Conservation (phyloP, 2,329 filamentous ascomycete genomes). For the Colletotrichum godetiae region DNA sequence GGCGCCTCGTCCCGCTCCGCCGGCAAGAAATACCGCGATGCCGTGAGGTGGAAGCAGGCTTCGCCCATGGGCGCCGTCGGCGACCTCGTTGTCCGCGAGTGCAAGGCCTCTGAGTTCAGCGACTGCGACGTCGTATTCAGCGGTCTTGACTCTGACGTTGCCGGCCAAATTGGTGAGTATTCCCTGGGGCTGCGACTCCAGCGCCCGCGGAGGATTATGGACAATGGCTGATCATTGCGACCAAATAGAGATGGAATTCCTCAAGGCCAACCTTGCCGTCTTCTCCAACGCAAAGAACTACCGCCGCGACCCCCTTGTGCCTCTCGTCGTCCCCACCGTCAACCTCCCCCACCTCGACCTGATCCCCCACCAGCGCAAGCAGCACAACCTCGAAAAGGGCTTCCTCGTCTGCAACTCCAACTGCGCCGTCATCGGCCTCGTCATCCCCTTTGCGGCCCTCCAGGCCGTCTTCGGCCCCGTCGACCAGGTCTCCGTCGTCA, state of each 20-base stretch:
- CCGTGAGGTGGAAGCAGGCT: conserved; percentile 94
- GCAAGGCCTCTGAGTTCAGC: conserved; percentile 82
- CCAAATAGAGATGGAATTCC: conserved; percentile 85
- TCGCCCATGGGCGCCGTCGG: conserved; percentile 83
- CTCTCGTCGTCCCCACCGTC: conserved; percentile 93
- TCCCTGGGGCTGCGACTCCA: neutral
- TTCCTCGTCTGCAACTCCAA: conserved; percentile 99
- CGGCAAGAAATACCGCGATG: conserved; percentile 94
- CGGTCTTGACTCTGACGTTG: conserved; percentile 91
- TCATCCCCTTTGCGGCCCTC: conserved; percentile 93
- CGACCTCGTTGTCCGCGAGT: conserved; percentile 86
- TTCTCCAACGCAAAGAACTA: conserved; percentile 99
- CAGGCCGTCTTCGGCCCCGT: conserved; percentile 88
- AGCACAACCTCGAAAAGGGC: conserved; percentile 80
- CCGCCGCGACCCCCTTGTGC: conserved; percentile 88
- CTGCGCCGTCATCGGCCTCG: conserved; percentile 95
- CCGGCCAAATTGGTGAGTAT: conserved; percentile 84
- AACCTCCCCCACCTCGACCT: conserved; percentile 89
- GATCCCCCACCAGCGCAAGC: conserved; percentile 86
- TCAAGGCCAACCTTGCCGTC: conserved; percentile 87
- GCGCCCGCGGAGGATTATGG: neutral
- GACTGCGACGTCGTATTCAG: conserved; percentile 96
- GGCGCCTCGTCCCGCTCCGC: conserved; percentile 91
- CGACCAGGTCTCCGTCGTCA: conserved; percentile 81
- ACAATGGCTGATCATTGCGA: conserved; percentile 24